These are phyloP conservation scores for Dioszegia aurantiaca DNA, from an alignment of 768 basidiomycete genomes.

Conservation along the genomic window DNA sequence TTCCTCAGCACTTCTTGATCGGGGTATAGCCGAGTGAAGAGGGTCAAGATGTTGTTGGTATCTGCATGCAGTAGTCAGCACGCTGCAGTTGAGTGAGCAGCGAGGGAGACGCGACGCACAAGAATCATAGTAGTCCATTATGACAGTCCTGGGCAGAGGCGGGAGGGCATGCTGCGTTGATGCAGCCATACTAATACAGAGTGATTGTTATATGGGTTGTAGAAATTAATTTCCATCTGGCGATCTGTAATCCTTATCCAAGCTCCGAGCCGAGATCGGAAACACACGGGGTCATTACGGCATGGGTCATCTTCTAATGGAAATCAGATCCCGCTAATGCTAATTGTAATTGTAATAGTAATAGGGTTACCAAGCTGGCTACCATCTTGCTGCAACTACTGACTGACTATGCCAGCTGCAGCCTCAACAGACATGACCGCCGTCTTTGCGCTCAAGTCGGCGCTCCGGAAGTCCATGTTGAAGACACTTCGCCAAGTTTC, in stretches of 20 bases:
- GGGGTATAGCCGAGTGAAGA: slow-evolving; percentile 46
- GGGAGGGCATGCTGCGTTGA: neutral
- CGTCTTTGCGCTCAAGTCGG: slow-evolving; percentile 27
- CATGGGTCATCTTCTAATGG: too few species aligned
- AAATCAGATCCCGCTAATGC: too few species aligned
- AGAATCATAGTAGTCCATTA: slow-evolving; percentile 53
- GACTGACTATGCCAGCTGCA: neutral
- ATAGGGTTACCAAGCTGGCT: neutral
- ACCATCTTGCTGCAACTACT: neutral
- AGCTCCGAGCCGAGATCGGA: too few species aligned
- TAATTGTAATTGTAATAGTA: too few species aligned
- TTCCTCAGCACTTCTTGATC: slow-evolving; percentile 43
- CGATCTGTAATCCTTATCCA: too few species aligned
- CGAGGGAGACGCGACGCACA: slow-evolving; percentile 25
- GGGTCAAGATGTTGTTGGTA: slow-evolving; percentile 52
- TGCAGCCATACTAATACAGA: neutral
- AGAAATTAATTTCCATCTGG: too few species aligned
- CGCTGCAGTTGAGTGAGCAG: neutral
- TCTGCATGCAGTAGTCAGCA: slow-evolving; percentile 20
- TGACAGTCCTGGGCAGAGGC: slow-evolving; percentile 48
- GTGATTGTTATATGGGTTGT: neutral
- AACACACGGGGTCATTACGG: too few species aligned
- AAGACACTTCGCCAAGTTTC: slow-evolving; percentile 30
- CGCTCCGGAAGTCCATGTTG: slow-evolving; percentile 35
- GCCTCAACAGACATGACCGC: neutral